Percentiles rank a stretch among this genome's conserved stretches.
phyloP scores from a whole-genome alignment of 2,329 filamentous ascomycete genomes.

The Xylariomycetidae sp. region DNA sequence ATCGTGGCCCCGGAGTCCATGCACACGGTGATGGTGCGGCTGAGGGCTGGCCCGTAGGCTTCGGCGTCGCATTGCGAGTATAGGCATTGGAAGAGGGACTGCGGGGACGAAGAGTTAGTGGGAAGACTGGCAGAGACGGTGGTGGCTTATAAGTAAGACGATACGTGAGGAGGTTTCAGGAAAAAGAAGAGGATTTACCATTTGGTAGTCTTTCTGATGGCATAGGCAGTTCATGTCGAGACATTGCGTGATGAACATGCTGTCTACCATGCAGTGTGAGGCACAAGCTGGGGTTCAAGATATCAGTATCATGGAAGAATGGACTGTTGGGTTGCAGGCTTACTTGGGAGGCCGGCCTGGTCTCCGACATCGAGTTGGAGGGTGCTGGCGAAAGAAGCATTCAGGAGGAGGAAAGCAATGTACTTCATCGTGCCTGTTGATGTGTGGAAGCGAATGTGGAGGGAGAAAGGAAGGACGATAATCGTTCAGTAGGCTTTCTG shows the following conservation, averaged over 20 bases:
- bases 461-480: slow-evolving; percentile 1
- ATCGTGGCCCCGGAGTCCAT: slow-evolving; percentile 24
- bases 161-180: not conserved
- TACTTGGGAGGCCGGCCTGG: slow-evolving; percentile 17
- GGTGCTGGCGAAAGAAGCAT: slow-evolving; percentile 12
- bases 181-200: slow-evolving; percentile 15
- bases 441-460: not conserved
- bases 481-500: slow-evolving; percentile 13
- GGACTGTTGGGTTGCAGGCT: not conserved
- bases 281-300: slow-evolving; percentile 15
- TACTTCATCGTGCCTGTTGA: slow-evolving; percentile 15
- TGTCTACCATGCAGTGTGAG: slow-evolving; percentile 25
- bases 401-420: slow-evolving; percentile 9
- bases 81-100: slow-evolving; percentile 28
- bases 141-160: no score
- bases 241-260: slow-evolving; percentile 27
- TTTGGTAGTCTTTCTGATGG: slow-evolving; percentile 24
- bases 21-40: slow-evolving; percentile 23
- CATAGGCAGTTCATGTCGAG: slow-evolving; percentile 25
- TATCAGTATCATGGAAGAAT: slow-evolving; percentile 6
- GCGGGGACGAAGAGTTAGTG: not conserved
- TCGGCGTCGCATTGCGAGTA: slow-evolving; percentile 26
- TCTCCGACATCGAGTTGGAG: slow-evolving; percentile 14
- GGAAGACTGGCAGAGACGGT: not conserved
- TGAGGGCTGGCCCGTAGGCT: slow-evolving; percentile 23